Conservation (phyloP, 257 asterid genomes). For the Prunella vulgaris region DNA sequence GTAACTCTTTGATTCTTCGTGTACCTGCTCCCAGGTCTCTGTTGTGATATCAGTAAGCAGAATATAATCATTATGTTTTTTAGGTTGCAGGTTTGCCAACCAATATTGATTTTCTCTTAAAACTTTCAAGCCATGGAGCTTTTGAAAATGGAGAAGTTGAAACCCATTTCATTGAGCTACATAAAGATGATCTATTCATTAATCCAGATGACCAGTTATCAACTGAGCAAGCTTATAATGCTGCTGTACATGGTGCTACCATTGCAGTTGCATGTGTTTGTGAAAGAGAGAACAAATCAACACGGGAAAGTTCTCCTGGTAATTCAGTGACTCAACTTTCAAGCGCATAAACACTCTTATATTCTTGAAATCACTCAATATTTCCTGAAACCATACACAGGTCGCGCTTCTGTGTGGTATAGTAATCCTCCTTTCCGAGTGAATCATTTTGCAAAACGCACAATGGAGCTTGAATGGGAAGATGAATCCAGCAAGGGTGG, state of each 20-base stretch:
- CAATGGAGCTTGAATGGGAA: constrained; percentile 76
- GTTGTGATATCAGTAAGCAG: constrained; percentile 9
- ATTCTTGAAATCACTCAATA: constrained; percentile 8
- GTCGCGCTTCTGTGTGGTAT: constrained; percentile 69
- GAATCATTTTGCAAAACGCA: constrained; percentile 49
- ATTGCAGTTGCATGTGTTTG: constrained; percentile 80
- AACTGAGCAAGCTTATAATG: constrained; percentile 37
- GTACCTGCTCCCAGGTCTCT: constrained; percentile 8
- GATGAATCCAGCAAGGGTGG: constrained; percentile 48
- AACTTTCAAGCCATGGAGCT: constrained; percentile 76
- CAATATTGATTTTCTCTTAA: constrained; percentile 78
- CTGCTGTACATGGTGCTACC: constrained; percentile 57
- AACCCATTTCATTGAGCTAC: constrained; percentile 86
- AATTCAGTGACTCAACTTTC: constrained; percentile 20
- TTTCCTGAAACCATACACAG: constrained; percentile 38
- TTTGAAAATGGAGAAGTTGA: constrained; percentile 83
- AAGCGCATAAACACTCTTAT: constrained; percentile 6
- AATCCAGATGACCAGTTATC: constrained; percentile 40
- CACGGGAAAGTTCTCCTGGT: constrained; percentile 52
- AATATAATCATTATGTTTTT: constrained; percentile 22
- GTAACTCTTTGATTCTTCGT: constrained; percentile 7
- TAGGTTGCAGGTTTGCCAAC: constrained; percentile 99
- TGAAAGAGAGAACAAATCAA: constrained; percentile 47
- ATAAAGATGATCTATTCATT: constrained; percentile 66
- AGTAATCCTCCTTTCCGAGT: constrained; percentile 81